Evolutionary conservation across 2,329 filamentous ascomycete genomes (phyloP), one percentile per base, ranked within the genome.

Genomic region (Phyllachora maydis): DNA sequence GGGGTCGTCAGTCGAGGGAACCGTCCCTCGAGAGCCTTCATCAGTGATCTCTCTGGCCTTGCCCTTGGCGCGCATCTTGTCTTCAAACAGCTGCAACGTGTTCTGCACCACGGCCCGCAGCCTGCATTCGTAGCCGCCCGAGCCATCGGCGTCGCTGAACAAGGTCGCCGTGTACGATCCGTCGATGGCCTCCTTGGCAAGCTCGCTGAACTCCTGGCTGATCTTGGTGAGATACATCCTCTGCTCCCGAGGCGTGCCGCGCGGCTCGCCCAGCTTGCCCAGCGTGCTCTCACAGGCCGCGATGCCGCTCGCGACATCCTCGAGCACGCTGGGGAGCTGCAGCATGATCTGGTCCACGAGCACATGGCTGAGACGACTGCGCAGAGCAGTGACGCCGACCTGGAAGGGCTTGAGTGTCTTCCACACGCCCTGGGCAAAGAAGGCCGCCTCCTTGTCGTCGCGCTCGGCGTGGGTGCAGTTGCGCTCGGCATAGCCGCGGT

Each of bases 41-140:
- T 30, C 22, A 16, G 25, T 7, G 20, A 58, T 46, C 2, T 36
- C 23, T 11, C 41, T 45, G 10, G 37, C 43, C 24, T 57, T 49
- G 0, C 65, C 63, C 1, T 35, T 26, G 0, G 33, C 22, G 0
- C 36, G 34, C 40, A 69, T 56, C 2, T 42, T 26, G 1, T 45
- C 30, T 0, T 54, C 44, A 30, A 71, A 72, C 0, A 46, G 38
- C 0, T 40, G 26, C 21, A 59, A 54, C 2, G 52, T 37, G 17
- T 59, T 52, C 25, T 68, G 62, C 2, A 68, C 43, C 0, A 59
- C 46, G 0, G 65, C 62, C 1, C 65, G 51, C 4, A 73, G 43
- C 1, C 63, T 51, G 18, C 46, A 54, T 0, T 36, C 22, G 16
- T 52, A 51, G 2, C 46, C 49, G 1, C 30, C 11, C 2, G 31